phyloP scores from a whole-genome alignment of 1,284 basidiomycete genomes.

The Leccinum fuscescens region DNA sequence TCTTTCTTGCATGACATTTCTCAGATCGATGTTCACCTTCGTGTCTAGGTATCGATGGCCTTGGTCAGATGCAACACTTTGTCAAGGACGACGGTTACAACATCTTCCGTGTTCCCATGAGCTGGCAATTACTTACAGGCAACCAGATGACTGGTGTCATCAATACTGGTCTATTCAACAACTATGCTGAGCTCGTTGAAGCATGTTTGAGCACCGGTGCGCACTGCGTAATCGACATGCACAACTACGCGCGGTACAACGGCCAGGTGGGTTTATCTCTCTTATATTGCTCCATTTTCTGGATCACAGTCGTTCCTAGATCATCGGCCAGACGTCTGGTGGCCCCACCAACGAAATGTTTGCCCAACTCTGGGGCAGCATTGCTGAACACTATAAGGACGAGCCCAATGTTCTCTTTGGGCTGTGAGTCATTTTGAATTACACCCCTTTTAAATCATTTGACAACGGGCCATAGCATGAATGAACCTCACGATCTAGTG shows the following conservation, averaged over 20 bases:
- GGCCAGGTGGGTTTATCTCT: constrained; percentile 33
- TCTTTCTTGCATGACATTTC: not conserved
- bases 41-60: constrained; percentile 20
- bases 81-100: constrained; percentile 43
- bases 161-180: constrained; percentile 44
- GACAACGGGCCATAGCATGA: constrained; percentile 40
- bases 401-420: constrained; percentile 54
- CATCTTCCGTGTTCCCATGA: constrained; percentile 44
- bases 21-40: not conserved
- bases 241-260: constrained; percentile 58
- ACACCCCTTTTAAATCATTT: constrained; percentile 3
- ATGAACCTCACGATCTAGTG: constrained; percentile 51
- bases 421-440: constrained; percentile 36
- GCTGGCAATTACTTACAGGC: constrained; percentile 48
- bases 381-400: constrained; percentile 52
- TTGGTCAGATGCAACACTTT: constrained; percentile 52
- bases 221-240: constrained; percentile 55
- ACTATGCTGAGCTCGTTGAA: constrained; percentile 54
- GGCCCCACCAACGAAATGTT: constrained; percentile 57
- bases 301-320: constrained; percentile 28
- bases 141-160: constrained; percentile 43
- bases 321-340: constrained; percentile 51
- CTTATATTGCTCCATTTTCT: not conserved
- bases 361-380: constrained; percentile 50
- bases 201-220: constrained; percentile 42